phyloP scores from a whole-genome alignment of 371 early-diverging fungal genomes.

The Actinomucor elegans region DNA sequence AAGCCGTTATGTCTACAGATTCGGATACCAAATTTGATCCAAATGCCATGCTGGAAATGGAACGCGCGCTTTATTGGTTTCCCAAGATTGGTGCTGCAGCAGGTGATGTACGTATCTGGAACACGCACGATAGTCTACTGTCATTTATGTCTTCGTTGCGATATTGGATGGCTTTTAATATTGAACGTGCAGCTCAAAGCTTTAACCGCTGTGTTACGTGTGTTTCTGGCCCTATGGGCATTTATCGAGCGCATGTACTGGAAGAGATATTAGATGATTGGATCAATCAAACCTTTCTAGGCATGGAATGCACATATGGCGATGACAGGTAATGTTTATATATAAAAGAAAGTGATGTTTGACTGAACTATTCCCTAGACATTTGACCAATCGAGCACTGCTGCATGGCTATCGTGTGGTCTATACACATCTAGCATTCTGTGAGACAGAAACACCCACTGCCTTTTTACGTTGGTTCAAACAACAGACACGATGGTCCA shows the following conservation, averaged over 20 bases:
- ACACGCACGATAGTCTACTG: conserved; percentile 44
- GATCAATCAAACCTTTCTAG: conserved; percentile 59
- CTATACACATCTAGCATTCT: conserved; percentile 62
- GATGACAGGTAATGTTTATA: conserved; percentile 52
- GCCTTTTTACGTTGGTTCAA: conserved; percentile 63
- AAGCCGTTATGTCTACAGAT: conserved; percentile 64
- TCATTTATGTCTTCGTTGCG: conserved; percentile 65
- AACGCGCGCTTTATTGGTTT: conserved; percentile 51
- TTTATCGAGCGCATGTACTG: conserved; percentile 55
- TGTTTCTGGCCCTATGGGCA: conserved; percentile 70
- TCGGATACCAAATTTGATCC: conserved; percentile 67
- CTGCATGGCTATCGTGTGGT: conserved; percentile 54
- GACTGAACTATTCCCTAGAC: conserved; percentile 17
- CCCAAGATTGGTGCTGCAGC: conserved; percentile 60
- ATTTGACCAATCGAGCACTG: conserved; percentile 64
- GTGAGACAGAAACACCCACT: conserved; percentile 66
- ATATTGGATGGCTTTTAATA: conserved; percentile 73
- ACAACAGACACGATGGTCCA: conserved; percentile 71
- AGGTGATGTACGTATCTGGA: conserved; percentile 68
- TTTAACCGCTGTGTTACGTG: conserved; percentile 64
- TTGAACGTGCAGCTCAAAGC: conserved; percentile 67
- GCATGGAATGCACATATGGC: conserved; percentile 67
- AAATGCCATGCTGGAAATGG: conserved; percentile 49
- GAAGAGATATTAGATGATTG: conserved; percentile 59
- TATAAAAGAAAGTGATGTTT: neutral